Evolutionary conservation across 2,329 filamentous ascomycete species (phyloP), one percentile per base, ranked within the genome.

Genomic region (Cryphonectria nitschkei): DNA sequence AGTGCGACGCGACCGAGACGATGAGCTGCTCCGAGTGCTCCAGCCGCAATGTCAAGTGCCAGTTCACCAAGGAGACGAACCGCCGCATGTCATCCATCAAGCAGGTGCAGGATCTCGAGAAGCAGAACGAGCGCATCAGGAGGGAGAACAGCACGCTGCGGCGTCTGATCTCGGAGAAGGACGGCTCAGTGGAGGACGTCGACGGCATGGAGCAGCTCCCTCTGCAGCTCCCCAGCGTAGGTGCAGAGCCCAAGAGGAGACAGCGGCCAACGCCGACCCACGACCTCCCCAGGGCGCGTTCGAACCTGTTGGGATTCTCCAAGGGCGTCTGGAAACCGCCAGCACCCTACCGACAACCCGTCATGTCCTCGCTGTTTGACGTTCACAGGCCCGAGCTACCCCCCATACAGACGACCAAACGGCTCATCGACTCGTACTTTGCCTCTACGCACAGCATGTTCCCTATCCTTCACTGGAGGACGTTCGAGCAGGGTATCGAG

Each of bases 31-130:
- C 96, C 1, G 96, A 99, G 82, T 99, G 96, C 82, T 96, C 94
- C 5, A 98, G 95, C 80, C 91, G 96, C 74, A 97, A 95, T 79
- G 95, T 98, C 74, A 97, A 97, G 80, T 99, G 96, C 79, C 95
- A 98, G 78, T 99, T 99, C 79, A 99, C 96, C 65, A 99, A 99
- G 82, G 96, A 99, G 82, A 99, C 96, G 16, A 99, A 99, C 80
- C 89, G 96, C 71, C 90, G 96, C 73, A 99, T 99, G 96, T 98
- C 96, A 26, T 98, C 95, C 1, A 98, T 98, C 83, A 99, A 98
- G 88, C 96, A 98, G 84, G 93, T 98, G 16, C 96, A 98, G 81
- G 96, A 99, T 79, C 86, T 99, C 37, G 95, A 98, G 82, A 96
- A 94, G 81, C 95, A 98, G 81, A 89, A 98, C 77, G 88, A 92